Percentiles rank a stretch among this genome's conserved stretches.
Evolutionary conservation across 2,329 filamentous ascomycete genomes (phyloP).

Genomic region (Colletotrichum cereale): DNA sequence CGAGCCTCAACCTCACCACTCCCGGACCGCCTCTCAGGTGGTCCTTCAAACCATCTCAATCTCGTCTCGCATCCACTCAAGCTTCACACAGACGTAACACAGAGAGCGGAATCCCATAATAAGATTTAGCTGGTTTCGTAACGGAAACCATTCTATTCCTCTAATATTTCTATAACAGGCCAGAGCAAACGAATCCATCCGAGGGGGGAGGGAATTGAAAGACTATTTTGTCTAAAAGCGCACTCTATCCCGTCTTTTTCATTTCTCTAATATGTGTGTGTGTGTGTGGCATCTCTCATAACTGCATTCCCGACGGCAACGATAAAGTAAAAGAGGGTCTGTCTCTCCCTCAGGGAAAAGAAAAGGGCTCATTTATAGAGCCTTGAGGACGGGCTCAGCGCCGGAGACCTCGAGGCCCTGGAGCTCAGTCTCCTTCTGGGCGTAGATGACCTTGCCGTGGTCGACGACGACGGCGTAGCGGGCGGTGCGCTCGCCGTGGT

Average conservation of each 20-base stretch:
- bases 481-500: conserved; percentile 77
- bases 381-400: conserved; percentile 67
- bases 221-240: conserved; percentile 25
- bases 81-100: too few species aligned
- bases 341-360: background rate
- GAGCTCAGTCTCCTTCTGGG: conserved; percentile 75
- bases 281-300: conserved; percentile 5
- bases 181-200: conserved; percentile 1
- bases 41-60: too few species aligned
- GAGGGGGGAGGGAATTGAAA: background rate
- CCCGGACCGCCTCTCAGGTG: too few species aligned
- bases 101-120: too few species aligned
- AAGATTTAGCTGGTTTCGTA: too few species aligned
- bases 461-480: conserved; percentile 86
- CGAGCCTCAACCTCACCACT: too few species aligned
- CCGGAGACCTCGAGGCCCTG: conserved; percentile 62
- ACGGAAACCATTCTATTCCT: conserved; percentile 14
- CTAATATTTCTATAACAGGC: conserved; percentile 18
- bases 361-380: conserved; percentile 52
- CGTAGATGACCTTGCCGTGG: conserved; percentile 86
- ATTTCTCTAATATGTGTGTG: background rate
- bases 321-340: background rate
- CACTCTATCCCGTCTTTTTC: conserved; percentile 1
- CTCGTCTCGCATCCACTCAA: too few species aligned
- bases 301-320: background rate